phyloP scores from a whole-genome alignment of 2,329 filamentous ascomycete genomes.

The Diplodia mutila region DNA sequence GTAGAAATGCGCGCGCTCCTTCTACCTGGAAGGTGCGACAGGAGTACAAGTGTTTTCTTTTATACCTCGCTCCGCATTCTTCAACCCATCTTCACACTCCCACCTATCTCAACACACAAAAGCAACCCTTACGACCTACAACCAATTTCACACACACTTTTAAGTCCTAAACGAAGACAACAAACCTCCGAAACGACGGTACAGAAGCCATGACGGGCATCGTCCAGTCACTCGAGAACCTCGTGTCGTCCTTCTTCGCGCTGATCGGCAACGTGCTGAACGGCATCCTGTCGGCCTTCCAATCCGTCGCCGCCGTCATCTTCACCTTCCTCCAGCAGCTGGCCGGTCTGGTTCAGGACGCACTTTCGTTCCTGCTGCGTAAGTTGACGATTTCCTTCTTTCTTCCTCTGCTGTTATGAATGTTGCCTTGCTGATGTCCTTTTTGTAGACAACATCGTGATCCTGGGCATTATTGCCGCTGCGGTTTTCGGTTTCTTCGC shows the following conservation, averaged over 20 bases:
- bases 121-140: neutral
- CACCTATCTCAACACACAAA: neutral
- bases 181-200: neutral
- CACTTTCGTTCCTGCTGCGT: conserved; percentile 13
- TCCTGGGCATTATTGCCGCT: conserved; percentile 4
- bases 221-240: conserved; percentile 18
- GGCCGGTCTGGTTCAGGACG: conserved; percentile 3
- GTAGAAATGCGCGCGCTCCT: neutral
- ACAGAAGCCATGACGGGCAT: conserved; percentile 4
- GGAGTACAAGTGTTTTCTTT: neutral
- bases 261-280: conserved; percentile 16
- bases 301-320: conserved; percentile 4
- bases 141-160: neutral
- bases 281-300: conserved; percentile 12
- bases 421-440: neutral
- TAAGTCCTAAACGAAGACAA: neutral
- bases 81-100: neutral
- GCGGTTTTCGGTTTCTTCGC: neutral
- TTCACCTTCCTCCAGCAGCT: conserved; percentile 19
- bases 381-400: neutral
- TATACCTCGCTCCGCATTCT: neutral
- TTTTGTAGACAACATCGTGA: conserved; percentile 19
- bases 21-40: neutral
- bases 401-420: too few species aligned
- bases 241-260: conserved; percentile 20